These are phyloP conservation scores for Stemphylium beticola DNA, from an alignment of 2,329 filamentous ascomycete species.

Conservation along the genomic window DNA sequence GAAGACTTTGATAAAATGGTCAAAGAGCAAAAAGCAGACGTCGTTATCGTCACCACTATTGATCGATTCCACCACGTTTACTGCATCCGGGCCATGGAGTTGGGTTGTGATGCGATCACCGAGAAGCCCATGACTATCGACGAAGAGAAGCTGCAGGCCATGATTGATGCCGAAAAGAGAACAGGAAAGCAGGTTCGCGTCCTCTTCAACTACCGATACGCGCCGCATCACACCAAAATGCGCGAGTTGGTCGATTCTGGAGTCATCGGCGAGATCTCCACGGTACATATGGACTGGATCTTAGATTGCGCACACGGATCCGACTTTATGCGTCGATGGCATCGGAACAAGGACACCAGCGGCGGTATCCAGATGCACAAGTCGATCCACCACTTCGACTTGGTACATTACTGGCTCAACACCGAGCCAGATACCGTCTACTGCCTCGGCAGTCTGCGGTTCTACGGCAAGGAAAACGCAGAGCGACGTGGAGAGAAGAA, in stretches of 20 bases:
- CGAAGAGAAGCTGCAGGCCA: slow-evolving; percentile 59
- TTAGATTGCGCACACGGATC: slow-evolving; percentile 67
- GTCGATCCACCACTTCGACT: slow-evolving; percentile 68
- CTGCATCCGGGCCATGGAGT: slow-evolving; percentile 64
- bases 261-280: slow-evolving; percentile 63
- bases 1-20: slow-evolving; percentile 65
- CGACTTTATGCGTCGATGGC: slow-evolving; percentile 69
- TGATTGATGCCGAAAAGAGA: slow-evolving; percentile 62
- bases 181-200: slow-evolving; percentile 61
- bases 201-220: slow-evolving; percentile 69
- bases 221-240: slow-evolving; percentile 67
- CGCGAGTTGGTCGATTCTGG: slow-evolving; percentile 61
- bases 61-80: slow-evolving; percentile 67
- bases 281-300: slow-evolving; percentile 68
- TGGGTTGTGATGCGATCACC: slow-evolving; percentile 66
- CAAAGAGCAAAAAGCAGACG: slow-evolving; percentile 62
- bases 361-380: slow-evolving; percentile 68
- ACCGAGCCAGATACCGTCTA: slow-evolving; percentile 63
- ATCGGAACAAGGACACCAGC: slow-evolving; percentile 65
- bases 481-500: slow-evolving; percentile 59
- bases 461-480: slow-evolving; percentile 68
- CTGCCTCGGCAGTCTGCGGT: slow-evolving; percentile 63
- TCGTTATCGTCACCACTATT: slow-evolving; percentile 68
- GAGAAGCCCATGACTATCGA: slow-evolving; percentile 72
- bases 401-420: slow-evolving; percentile 68